Percentiles rank a stretch among this genome's conserved stretches.
phyloP scores from a whole-genome alignment of 176 grass and related monocot genomes.

The Eremochloa ophiuroides region DNA sequence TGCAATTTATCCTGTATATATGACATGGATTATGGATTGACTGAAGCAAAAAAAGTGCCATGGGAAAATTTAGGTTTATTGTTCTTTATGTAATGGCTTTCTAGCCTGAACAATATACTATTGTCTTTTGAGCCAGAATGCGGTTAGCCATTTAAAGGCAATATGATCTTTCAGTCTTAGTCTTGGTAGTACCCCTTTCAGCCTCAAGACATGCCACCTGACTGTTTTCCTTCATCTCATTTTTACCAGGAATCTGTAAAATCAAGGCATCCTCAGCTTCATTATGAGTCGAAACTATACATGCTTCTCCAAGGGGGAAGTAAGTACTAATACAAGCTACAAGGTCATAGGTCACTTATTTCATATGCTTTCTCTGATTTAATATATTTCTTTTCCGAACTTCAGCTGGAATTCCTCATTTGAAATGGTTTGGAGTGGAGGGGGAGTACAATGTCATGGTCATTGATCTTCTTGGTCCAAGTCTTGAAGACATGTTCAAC shows the following conservation, averaged over 20 bases:
- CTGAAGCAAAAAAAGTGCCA: not conserved
- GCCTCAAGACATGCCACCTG: slow-evolving; percentile 9
- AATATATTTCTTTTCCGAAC: slow-evolving; percentile 27
- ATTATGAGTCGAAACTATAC: slow-evolving; percentile 88
- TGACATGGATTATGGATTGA: not conserved
- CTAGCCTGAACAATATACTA: not conserved
- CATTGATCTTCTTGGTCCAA: slow-evolving; percentile 95
- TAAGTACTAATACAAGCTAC: slow-evolving; percentile 42
- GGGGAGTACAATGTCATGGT: slow-evolving; percentile 96
- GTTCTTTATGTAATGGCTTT: not conserved
- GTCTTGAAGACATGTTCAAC: slow-evolving; percentile 80
- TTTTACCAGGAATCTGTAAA: slow-evolving; percentile 76
- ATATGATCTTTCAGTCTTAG: slow-evolving; percentile 1
- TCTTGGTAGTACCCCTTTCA: not conserved
- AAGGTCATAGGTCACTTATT: not conserved
- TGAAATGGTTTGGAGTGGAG: slow-evolving; percentile 88
- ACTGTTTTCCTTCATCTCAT: not conserved
- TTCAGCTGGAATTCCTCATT: slow-evolving; percentile 75
- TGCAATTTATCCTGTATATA: not conserved
- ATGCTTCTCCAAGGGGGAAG: slow-evolving; percentile 92
- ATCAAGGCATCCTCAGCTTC: slow-evolving; percentile 94
- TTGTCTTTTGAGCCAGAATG: not conserved
- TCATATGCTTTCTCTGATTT: not conserved
- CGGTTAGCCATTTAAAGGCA: not conserved
- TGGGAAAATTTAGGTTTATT: not conserved